Percentiles rank a stretch among this genome's conserved stretches.
These are phyloP conservation scores for Pseudoturritis turrita DNA, from an alignment of 345 rosid genomes.

Conservation along the genomic window DNA sequence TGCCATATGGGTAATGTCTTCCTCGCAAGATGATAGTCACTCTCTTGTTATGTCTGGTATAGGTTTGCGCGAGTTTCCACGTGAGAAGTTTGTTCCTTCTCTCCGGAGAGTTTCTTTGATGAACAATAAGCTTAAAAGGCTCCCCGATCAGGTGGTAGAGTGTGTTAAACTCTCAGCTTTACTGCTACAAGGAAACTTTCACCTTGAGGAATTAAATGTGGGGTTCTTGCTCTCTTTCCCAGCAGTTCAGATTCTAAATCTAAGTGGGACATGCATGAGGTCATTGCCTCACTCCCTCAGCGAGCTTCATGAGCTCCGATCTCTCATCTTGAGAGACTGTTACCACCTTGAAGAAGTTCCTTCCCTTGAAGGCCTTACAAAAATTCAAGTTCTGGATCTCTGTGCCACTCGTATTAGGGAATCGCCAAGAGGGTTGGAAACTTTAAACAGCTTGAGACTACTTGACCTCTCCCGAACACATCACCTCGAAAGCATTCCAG, in stretches of 20 bases:
- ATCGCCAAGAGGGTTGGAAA: conserved; percentile 34
- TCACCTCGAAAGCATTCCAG: conserved; percentile 31
- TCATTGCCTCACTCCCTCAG: conserved; percentile 33
- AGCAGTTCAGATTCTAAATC: conserved; percentile 34
- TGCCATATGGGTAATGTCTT: conserved; percentile 37
- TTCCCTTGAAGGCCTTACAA: conserved; percentile 27
- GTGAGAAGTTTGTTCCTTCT: conserved; percentile 17
- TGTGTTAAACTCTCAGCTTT: conserved; percentile 31
- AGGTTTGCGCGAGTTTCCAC: conserved; percentile 24
- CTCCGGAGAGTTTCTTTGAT: conserved; percentile 41
- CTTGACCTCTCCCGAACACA: conserved; percentile 39
- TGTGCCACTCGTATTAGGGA: conserved; percentile 32
- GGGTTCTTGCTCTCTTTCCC: conserved; percentile 29
- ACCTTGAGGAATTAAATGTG: conserved; percentile 18
- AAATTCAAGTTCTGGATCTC: conserved; percentile 41
- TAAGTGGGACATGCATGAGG: conserved; percentile 31
- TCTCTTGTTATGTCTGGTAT: conserved; percentile 34
- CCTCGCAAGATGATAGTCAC: conserved; percentile 17
- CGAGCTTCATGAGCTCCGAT: conserved; percentile 24
- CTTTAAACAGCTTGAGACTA: conserved; percentile 25
- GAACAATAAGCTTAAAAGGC: conserved; percentile 28
- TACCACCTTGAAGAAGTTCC: conserved; percentile 34
- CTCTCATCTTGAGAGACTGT: conserved; percentile 38
- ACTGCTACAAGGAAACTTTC: conserved; percentile 36
- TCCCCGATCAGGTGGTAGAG: conserved; percentile 16